These are phyloP conservation scores for Lathyrus sativus DNA, from an alignment of 306 rosid species.

Conservation along the genomic window DNA sequence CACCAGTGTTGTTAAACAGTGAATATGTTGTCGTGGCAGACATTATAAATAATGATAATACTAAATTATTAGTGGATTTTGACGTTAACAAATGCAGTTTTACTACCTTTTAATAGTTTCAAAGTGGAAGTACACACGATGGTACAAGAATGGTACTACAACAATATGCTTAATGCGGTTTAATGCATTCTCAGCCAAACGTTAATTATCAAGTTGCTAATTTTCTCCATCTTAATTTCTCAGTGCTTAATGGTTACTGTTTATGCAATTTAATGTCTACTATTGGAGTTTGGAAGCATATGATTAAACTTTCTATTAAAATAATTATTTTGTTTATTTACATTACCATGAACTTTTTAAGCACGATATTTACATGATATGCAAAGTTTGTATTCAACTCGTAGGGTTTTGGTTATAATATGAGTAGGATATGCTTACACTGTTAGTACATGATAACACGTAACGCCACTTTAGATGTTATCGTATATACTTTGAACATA, in stretches of 20 bases:
- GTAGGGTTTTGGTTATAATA: too few species aligned
- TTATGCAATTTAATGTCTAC: background rate
- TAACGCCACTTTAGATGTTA: too few species aligned
- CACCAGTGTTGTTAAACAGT: background rate
- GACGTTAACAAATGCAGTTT: slow-evolving; percentile 14
- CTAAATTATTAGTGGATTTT: background rate
- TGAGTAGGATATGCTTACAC: too few species aligned
- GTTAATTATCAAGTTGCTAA: slow-evolving; percentile 2
- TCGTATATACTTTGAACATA: too few species aligned
- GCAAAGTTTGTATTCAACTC: too few species aligned
- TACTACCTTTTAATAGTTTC: background rate
- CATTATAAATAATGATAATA: background rate
- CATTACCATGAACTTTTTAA: too few species aligned
- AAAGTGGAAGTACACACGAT: slow-evolving; percentile 41
- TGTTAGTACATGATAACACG: too few species aligned
- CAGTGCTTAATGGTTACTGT: slow-evolving; percentile 1
- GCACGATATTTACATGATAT: too few species aligned
- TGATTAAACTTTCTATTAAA: background rate
- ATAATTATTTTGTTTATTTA: background rate
- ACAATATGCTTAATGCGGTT: slow-evolving; percentile 1
- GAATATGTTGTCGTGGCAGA: slow-evolving; percentile 13
- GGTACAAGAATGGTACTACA: slow-evolving; percentile 30
- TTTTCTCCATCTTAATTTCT: background rate
- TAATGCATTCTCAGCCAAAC: slow-evolving; percentile 27
- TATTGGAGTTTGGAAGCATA: background rate